Base-by-base conservation (phyloP, 1,139 yeast species). In the Pneumocystis wakefieldiae region DNA sequence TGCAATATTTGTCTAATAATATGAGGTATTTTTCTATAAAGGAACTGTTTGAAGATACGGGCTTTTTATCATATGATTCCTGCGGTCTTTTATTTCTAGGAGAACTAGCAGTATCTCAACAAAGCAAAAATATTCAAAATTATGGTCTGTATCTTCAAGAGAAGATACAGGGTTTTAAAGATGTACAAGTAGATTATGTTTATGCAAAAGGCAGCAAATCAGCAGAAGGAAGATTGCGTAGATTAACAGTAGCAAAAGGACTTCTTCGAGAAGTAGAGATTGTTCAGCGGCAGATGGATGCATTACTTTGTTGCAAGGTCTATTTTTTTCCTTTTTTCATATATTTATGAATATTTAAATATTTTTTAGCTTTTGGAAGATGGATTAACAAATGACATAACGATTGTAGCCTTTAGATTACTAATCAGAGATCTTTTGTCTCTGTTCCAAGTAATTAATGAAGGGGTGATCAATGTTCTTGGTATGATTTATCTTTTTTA, bases 381-480 rank as follows among this genome's bases (percentile, higher is more conserved):
- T 64, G 95, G 88, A 69, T 69, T 73, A 39, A 82, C 80, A 62
- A 91, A 91, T 74, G 97, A 91, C 71, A 81, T 92, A 62, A 76
- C 90, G 17, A 77, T 91, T 68, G 87, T 92, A 39, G 87, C 95
- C 38, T 92, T 92, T 76, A 78, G 96, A 65, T 79, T 92, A 73
- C 79, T 92, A 63, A 96, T 91, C 12, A 87, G 87, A 71, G 98
- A 92, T 74, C 78, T 92, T 68, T 78, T 92, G 68, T 82, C 89
- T 0, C 76, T 92, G 59, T 94, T 89, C 75, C 97, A 92, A 74
- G 85, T 86, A 64, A 77, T 92, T 68, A 92, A 92, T 74, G 97
- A 92, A 76, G 97, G 97, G 37, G 96, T 92, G 53, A 91, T 92
- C 68, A 91, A 90, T 70, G 77, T 92, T 61, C 80, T 92, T 17